Conservation (phyloP, 306 rosid genomes). For the Parietaria judaica region DNA sequence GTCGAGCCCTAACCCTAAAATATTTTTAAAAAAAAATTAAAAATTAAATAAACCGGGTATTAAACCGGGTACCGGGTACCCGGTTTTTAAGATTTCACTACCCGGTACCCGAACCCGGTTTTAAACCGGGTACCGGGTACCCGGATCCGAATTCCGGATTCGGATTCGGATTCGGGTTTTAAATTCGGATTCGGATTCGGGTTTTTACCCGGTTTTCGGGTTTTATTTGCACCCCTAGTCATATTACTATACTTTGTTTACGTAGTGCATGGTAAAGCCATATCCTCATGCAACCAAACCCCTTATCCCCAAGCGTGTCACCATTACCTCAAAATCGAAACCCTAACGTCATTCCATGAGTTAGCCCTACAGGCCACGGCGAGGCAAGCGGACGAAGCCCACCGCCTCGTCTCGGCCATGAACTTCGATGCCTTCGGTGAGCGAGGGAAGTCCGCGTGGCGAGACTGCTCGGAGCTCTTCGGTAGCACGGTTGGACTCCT, state of each 20-base stretch:
- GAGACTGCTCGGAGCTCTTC: conserved; percentile 65
- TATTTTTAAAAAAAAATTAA: too few relatives aligned
- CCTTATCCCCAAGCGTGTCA: conserved; percentile 59
- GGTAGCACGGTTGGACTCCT: conserved; percentile 54
- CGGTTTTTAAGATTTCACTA: too few relatives aligned
- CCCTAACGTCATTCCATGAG: conserved; percentile 30
- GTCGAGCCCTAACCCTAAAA: too few relatives aligned
- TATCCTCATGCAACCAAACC: conserved; percentile 55
- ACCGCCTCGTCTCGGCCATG: conserved; percentile 42
- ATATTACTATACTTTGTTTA: conserved; percentile 16
- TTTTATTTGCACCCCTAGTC: too few relatives aligned
- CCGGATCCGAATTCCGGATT: too few relatives aligned
- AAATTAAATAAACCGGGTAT: too few relatives aligned
- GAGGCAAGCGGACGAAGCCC: conserved; percentile 59
- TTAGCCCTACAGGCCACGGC: conserved; percentile 38
- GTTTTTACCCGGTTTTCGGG: too few relatives aligned
- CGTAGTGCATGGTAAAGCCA: conserved; percentile 25
- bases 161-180: too few relatives aligned
- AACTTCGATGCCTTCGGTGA: conserved; percentile 28
- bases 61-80: too few relatives aligned
- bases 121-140: too few relatives aligned
- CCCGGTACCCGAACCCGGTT: too few relatives aligned
- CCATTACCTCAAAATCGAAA: conserved; percentile 25
- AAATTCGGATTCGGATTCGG: too few relatives aligned
- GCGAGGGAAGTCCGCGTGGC: conserved; percentile 45